A percentile compares a stretch with the other conserved stretches of the same genome.
phyloP scores from a whole-genome alignment of 352 stramenopile species.

The Pythium aristosporum region DNA sequence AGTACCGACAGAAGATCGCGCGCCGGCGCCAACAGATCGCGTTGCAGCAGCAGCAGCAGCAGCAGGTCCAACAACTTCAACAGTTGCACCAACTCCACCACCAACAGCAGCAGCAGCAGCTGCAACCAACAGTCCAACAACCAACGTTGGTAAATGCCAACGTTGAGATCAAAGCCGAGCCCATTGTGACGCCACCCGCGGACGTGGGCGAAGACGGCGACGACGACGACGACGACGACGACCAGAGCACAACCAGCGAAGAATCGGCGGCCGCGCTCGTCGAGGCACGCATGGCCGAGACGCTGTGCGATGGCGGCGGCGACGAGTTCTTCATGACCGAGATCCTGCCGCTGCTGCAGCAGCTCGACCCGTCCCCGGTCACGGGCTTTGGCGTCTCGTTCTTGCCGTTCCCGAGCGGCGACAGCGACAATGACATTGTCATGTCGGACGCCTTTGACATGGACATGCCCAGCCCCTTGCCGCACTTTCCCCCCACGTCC shows the following conservation, averaged over 20 bases:
- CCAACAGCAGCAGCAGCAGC: not conserved
- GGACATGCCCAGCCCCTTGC: conserved; percentile 18
- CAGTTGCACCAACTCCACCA: conserved; percentile 22
- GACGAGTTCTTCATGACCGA: conserved; percentile 37
- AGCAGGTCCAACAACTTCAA: conserved; percentile 20
- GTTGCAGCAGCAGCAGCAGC: conserved; percentile 20
- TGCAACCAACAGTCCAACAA: not conserved
- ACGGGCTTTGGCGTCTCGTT: conserved; percentile 12
- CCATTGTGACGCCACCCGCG: not conserved
- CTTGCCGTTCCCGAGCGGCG: not conserved
- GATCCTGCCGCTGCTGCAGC: conserved; percentile 36
- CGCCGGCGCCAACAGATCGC: conserved; percentile 50
- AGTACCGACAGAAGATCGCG: conserved; percentile 85
- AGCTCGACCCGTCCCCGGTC: conserved; percentile 27
- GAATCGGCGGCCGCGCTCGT: conserved; percentile 21
- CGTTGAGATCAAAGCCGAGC: conserved; percentile 9
- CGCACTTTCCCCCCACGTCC: conserved; percentile 24
- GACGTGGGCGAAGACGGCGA: conserved; percentile 8
- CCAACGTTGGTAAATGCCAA: not conserved
- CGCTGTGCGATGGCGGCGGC: conserved; percentile 19
- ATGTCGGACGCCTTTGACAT: conserved; percentile 23
- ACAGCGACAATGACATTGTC: conserved; percentile 15
- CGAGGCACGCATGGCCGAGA: conserved; percentile 20
- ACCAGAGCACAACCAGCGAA: conserved; percentile 22
- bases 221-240: conserved; percentile 20